Base-by-base conservation (phyloP, 2,329 filamentous ascomycete genomes). In the Beauveria rudraprayagi region DNA sequence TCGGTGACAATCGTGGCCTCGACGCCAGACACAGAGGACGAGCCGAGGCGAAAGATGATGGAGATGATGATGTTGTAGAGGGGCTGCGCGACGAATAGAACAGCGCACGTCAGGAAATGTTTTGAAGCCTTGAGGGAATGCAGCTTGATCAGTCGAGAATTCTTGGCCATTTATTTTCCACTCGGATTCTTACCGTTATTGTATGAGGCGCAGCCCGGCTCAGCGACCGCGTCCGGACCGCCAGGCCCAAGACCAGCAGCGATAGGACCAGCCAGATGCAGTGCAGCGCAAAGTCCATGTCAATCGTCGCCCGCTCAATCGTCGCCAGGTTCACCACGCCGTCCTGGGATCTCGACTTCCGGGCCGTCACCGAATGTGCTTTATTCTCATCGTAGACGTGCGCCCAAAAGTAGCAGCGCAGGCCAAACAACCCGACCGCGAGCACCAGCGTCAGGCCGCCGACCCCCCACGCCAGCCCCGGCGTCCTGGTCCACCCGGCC, bases 341-440 rank as follows among this genome's bases (percentile, higher is more conserved):
- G 5, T 43, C 26, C 34, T 6, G 34, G 34, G 34, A 10, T 37
- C 6, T 37, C 14, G 34, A 11, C 22, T 6, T 17, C 16, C 44
- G 55, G 3, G 11, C 44, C 19, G 24, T 17, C 26, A 41, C 5
- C 3, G 19, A 52, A 28, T 7, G 3, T 40, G 17, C 16, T 41
- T 16, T 5, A 11, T 16, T 26, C 16, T 5, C 40, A 22, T 61
- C 51, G 26, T 19, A 61, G 28, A 14, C 6, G 51, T 61, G 58
- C 34, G 58, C 43, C 58, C 58, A 61, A 10, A 40, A 61, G 43
- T 61, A 61, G 58, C 58, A 61, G 30, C 43, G 43, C 30, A 55
- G 14, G 6, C 47, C 48, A 24, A 61, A 61, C 5, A 61, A 5
- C 7, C 47, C 37, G 26, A 43, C 2, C 3, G 60, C 54, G 14